phyloP scores from a whole-genome alignment of 345 rosid species.

The Aurinia saxatilis region DNA sequence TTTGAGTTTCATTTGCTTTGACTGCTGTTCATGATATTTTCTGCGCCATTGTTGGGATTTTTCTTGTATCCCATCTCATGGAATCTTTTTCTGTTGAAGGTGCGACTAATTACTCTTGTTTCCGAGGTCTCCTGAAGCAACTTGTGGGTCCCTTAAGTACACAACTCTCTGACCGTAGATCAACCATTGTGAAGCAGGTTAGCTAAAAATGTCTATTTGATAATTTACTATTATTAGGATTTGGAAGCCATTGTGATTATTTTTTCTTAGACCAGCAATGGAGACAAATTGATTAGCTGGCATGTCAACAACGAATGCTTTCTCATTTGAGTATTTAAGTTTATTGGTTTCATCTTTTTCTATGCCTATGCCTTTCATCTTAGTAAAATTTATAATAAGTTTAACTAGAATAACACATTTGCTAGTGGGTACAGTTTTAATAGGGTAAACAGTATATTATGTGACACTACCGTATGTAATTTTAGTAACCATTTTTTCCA shows the following conservation, averaged over 20 bases:
- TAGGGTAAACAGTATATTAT: background rate
- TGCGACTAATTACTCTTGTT: conserved; percentile 77
- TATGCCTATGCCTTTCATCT: background rate
- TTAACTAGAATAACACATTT: background rate
- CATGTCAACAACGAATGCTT: background rate
- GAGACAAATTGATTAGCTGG: conserved; percentile 8
- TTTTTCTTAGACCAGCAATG: background rate
- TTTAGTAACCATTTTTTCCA: background rate
- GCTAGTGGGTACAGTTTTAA: background rate
- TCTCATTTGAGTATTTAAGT: background rate
- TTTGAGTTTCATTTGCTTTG: conserved; percentile 3
- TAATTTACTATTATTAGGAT: background rate
- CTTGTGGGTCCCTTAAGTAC: conserved; percentile 79
- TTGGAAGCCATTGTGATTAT: background rate
- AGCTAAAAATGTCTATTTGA: background rate
- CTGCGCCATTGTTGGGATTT: conserved; percentile 1
- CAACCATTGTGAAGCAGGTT: conserved; percentile 97
- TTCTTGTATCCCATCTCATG: conserved; percentile 4
- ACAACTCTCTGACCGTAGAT: conserved; percentile 91
- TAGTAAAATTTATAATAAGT: background rate
- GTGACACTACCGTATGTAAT: conserved; percentile 1
- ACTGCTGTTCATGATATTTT: background rate
- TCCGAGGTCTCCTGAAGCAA: conserved; percentile 89
- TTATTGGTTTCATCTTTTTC: background rate
- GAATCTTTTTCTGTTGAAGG: conserved; percentile 40